phyloP scores from a whole-genome alignment of 2,329 filamentous ascomycete species.

The Lasiodiplodia sp. region DNA sequence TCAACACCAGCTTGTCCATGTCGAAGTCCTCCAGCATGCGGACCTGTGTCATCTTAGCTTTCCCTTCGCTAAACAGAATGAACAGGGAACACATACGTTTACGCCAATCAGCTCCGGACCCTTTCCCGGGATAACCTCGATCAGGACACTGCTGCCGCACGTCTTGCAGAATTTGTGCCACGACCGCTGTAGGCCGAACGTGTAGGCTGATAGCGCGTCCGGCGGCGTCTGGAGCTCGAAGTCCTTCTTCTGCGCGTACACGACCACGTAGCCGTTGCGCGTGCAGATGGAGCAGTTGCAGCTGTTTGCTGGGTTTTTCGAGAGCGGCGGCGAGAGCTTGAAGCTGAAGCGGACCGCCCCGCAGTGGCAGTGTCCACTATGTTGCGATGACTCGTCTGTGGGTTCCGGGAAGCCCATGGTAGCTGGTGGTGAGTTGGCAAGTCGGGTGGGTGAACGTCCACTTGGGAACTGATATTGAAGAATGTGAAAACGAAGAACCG shows the following conservation, averaged over 20 bases:
- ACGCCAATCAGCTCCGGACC: slow-evolving; percentile 37
- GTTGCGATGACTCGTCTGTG: slow-evolving; percentile 41
- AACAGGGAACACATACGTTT: slow-evolving; percentile 37
- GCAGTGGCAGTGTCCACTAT: slow-evolving; percentile 62
- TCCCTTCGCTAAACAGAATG: background rate
- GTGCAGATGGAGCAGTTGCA: slow-evolving; percentile 61
- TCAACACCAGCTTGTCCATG: slow-evolving; percentile 36
- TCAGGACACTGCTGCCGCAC: slow-evolving; percentile 39
- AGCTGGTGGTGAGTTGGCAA: background rate
- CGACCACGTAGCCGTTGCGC: slow-evolving; percentile 56
- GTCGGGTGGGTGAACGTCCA: background rate
- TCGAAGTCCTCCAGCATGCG: slow-evolving; percentile 42
- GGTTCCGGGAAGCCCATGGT: slow-evolving; percentile 19
- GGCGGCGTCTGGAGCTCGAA: slow-evolving; percentile 39
- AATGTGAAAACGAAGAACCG: background rate
- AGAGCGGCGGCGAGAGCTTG: slow-evolving; percentile 55
- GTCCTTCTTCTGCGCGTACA: slow-evolving; percentile 40
- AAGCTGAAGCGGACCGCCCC: slow-evolving; percentile 59
- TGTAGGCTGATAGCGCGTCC: slow-evolving; percentile 35
- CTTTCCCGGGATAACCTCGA: slow-evolving; percentile 6
- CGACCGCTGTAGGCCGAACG: slow-evolving; percentile 38
- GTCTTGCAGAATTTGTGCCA: slow-evolving; percentile 40
- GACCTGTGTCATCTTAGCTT: slow-evolving; percentile 28
- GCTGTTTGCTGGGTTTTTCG: slow-evolving; percentile 54
- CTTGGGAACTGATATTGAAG: background rate